Evolutionary conservation across 371 early-diverging fungal species (phyloP).

Genomic region (Mucor circinelloides): DNA sequence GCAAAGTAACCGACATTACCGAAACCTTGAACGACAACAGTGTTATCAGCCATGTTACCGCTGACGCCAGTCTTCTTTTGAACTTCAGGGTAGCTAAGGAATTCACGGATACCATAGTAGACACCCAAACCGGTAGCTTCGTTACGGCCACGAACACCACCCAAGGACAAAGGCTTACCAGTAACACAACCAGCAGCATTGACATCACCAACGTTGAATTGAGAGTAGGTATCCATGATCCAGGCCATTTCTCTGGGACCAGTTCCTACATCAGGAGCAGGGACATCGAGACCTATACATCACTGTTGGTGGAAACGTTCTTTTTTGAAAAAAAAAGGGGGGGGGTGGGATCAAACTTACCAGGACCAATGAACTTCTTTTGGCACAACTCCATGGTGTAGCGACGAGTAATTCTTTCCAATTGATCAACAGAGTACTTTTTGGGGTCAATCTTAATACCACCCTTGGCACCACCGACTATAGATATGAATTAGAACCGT

Average conservation of each 20-base stretch:
- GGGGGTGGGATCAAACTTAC: conserved; percentile 14
- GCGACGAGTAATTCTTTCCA: conserved; percentile 89
- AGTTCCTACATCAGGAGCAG: conserved; percentile 93
- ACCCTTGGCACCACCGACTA: conserved; percentile 83
- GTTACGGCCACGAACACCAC: conserved; percentile 89
- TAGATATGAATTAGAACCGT: neutral
- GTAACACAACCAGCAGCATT: conserved; percentile 88
- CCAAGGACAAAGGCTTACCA: conserved; percentile 85
- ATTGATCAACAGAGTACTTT: conserved; percentile 74
- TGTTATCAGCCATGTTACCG: conserved; percentile 68
- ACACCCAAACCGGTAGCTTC: conserved; percentile 92
- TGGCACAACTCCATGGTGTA: conserved; percentile 91
- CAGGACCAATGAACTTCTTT: conserved; percentile 89
- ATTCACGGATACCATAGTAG: conserved; percentile 86
- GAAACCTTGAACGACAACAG: conserved; percentile 86
- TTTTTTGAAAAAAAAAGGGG: too few species aligned
- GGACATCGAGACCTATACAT: conserved; percentile 70
- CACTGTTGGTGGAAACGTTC: too few species aligned
- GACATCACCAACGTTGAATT: conserved; percentile 84
- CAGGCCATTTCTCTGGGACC: conserved; percentile 90
- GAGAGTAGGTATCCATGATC: conserved; percentile 91
- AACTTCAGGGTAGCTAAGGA: conserved; percentile 79
- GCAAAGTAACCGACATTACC: conserved; percentile 93
- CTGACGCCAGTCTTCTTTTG: conserved; percentile 73
- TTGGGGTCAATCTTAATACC: conserved; percentile 84